phyloP scores from a whole-genome alignment of 2,329 filamentous ascomycete genomes.

The Chaetomiaceae sp. region DNA sequence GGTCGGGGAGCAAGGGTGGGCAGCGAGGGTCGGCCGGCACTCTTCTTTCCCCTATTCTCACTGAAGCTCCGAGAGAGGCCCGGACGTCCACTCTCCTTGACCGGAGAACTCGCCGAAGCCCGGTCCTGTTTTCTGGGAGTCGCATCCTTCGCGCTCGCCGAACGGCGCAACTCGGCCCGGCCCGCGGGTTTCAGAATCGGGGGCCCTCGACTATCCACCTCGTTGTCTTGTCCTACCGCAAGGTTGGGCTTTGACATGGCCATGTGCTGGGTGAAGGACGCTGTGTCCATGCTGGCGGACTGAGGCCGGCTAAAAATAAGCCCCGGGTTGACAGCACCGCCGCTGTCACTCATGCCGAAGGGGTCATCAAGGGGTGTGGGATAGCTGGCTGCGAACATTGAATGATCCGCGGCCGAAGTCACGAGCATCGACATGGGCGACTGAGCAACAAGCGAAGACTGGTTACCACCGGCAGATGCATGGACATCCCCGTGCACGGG shows the following conservation, averaged over 20 bases:
- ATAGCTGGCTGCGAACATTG: constrained; percentile 40
- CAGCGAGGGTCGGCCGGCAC: constrained; percentile 37
- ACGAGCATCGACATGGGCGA: constrained; percentile 39
- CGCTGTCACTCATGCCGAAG: constrained; percentile 43
- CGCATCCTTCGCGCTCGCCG: constrained; percentile 41
- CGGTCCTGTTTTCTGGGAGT: constrained; percentile 41
- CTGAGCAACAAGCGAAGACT: constrained; percentile 48
- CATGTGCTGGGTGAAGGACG: constrained; percentile 31
- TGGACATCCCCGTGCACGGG: constrained; percentile 29
- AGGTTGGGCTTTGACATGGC: constrained; percentile 25
- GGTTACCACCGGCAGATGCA: constrained; percentile 35
- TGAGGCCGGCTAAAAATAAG: constrained; percentile 52
- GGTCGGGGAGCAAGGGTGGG: constrained; percentile 40
- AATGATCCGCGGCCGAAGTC: constrained; percentile 34
- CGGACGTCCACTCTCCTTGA: constrained; percentile 44
- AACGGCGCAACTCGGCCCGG: constrained; percentile 40
- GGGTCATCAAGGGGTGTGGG: constrained; percentile 44
- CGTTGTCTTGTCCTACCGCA: constrained; percentile 14
- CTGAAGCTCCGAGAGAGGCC: constrained; percentile 52
- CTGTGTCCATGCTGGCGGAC: constrained; percentile 42
- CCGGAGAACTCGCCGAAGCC: constrained; percentile 44
- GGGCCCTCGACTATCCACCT: constrained; percentile 22
- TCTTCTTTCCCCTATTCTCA: constrained; percentile 47
- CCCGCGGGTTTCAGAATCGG: constrained; percentile 30
- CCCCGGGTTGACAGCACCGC: constrained; percentile 52